Evolutionary conservation across 1,284 basidiomycete species (phyloP).

Genomic region (Exobasidium cylindrosporum): DNA sequence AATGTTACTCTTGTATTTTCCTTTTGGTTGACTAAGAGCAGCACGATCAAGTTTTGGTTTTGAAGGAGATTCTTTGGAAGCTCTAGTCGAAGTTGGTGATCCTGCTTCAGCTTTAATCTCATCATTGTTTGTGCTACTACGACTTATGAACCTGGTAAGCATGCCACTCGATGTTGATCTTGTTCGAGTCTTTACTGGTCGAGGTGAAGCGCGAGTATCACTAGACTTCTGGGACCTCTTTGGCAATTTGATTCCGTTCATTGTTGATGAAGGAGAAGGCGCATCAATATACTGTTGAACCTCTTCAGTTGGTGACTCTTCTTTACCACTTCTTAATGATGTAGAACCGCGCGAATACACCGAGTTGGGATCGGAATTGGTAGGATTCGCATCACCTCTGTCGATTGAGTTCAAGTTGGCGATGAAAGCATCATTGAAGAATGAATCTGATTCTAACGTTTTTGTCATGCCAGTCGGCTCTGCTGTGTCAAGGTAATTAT

Average conservation of each 20-base stretch:
- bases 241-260: neutral
- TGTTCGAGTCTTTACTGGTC: neutral
- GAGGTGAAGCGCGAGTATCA: neutral
- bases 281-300: no score
- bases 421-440: no score
- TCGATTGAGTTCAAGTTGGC: no score
- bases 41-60: conserved; percentile 22
- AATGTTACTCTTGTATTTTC: conserved; percentile 40
- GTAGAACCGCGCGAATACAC: no score
- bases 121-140: neutral
- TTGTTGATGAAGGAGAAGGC: conserved; percentile 1
- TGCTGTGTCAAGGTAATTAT: no score
- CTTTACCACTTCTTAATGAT: no score
- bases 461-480: no score
- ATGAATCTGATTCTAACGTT: no score
- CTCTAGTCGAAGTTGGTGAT: neutral
- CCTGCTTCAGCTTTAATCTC: neutral
- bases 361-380: no score
- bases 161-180: neutral
- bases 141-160: neutral
- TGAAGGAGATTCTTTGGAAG: neutral
- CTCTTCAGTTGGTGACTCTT: no score
- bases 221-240: neutral
- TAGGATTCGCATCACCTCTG: no score
- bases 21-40: conserved; percentile 28